Evolutionary conservation across 441 rosid species (phyloP).

Genomic region (Populus hybrid): DNA sequence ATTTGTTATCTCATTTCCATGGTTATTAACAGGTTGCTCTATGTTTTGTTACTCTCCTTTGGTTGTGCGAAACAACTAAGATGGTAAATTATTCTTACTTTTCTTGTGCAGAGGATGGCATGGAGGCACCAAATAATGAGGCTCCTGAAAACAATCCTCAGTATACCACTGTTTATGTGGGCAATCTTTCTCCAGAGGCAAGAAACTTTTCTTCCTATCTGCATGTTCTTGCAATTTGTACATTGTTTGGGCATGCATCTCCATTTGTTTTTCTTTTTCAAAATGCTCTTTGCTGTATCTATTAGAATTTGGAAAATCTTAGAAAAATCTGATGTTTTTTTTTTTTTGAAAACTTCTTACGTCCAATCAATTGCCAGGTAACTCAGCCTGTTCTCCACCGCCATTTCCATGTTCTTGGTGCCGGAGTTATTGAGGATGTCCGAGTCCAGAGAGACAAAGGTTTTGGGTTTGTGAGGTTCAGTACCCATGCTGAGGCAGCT

Average conservation of each 20-base stretch:
- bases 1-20: not conserved
- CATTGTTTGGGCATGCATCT: not conserved
- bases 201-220: slow-evolving; percentile 14
- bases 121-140: slow-evolving; percentile 62
- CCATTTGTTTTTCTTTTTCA: not conserved
- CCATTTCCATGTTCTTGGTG: slow-evolving; percentile 83
- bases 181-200: slow-evolving; percentile 94
- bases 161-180: slow-evolving; percentile 92
- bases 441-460: slow-evolving; percentile 95
- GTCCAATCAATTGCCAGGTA: slow-evolving; percentile 44
- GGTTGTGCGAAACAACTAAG: not conserved
- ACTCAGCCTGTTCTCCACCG: slow-evolving; percentile 92
- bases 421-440: slow-evolving; percentile 96
- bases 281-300: not conserved
- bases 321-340: not conserved
- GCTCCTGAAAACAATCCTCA: slow-evolving; percentile 93
- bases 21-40: not conserved
- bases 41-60: not conserved
- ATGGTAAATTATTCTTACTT: not conserved
- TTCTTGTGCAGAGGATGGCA: slow-evolving; percentile 72
- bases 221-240: not conserved
- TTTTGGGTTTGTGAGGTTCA: slow-evolving; percentile 94
- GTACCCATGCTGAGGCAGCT: slow-evolving; percentile 88
- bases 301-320: not conserved
- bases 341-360: not conserved